Conservation (phyloP, 306 rosid species). For the Lotus japonicus region DNA sequence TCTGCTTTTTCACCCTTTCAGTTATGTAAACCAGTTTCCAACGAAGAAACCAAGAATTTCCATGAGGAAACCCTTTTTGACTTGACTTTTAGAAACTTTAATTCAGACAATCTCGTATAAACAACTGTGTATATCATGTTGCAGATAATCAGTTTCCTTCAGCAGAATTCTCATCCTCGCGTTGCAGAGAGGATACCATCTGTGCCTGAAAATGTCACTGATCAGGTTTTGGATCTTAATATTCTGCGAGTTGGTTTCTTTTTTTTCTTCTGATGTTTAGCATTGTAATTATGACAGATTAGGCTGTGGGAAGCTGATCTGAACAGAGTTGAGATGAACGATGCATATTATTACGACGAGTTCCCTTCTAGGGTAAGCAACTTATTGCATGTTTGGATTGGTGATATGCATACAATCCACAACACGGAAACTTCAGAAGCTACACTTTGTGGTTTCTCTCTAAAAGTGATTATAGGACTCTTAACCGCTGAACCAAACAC, state of each 20-base stretch:
- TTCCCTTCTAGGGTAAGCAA: conserved; percentile 77
- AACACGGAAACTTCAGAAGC: too few species aligned
- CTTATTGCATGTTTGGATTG: not conserved
- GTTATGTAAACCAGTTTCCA: not conserved
- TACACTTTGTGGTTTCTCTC: too few species aligned
- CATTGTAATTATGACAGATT: conserved; percentile 46
- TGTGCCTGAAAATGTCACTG: conserved; percentile 93
- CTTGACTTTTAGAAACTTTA: not conserved
- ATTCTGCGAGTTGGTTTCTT: not conserved
- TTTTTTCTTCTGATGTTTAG: conserved; percentile 25
- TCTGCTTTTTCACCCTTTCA: not conserved
- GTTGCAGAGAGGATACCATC: conserved; percentile 84
- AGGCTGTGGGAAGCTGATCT: conserved; percentile 92
- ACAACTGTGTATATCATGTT: not conserved
- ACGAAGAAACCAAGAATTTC: not conserved
- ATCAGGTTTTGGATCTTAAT: conserved; percentile 55
- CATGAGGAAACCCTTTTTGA: not conserved
- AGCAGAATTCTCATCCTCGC: conserved; percentile 94
- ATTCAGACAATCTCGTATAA: not conserved
- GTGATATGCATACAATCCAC: too few species aligned
- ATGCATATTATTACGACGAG: conserved; percentile 65
- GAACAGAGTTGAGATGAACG: conserved; percentile 77
- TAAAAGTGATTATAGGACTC: too few species aligned
- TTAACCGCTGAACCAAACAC: too few species aligned
- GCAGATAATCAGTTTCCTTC: conserved; percentile 83